phyloP scores from a whole-genome alignment of 2,329 filamentous ascomycete species.

The Ambrosiella cleistominuta region DNA sequence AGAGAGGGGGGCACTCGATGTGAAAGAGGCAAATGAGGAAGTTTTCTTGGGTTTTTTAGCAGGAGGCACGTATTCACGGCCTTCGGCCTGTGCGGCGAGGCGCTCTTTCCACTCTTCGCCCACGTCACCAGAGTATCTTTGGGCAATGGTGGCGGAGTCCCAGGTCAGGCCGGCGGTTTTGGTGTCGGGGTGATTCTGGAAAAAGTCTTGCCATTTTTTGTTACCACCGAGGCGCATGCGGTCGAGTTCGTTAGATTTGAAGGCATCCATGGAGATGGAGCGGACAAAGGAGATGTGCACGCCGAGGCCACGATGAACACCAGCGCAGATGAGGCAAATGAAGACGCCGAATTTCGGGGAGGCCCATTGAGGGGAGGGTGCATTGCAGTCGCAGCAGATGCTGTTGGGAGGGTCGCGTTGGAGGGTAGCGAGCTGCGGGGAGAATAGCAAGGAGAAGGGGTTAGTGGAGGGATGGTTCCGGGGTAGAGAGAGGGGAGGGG shows the following conservation, averaged over 20 bases:
- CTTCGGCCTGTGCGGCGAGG: conserved; percentile 73
- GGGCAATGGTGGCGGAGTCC: conserved; percentile 76
- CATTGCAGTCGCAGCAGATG: conserved; percentile 84
- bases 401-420: conserved; percentile 84
- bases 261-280: conserved; percentile 95
- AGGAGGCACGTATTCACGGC: conserved; percentile 63
- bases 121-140: conserved; percentile 74
- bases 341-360: conserved; percentile 95
- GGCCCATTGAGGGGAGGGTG: conserved; percentile 95
- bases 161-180: conserved; percentile 52
- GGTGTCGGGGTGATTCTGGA: conserved; percentile 53
- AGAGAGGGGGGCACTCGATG: conserved; percentile 20
- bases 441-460: neutral
- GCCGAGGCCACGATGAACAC: conserved; percentile 82
- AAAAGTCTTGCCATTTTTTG: conserved; percentile 71
- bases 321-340: conserved; percentile 92
- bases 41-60: conserved; percentile 33
- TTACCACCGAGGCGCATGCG: conserved; percentile 91
- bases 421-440: conserved; percentile 60
- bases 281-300: conserved; percentile 98
- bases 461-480: conserved; percentile 15
- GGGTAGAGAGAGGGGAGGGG: neutral
- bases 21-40: conserved; percentile 16
- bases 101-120: conserved; percentile 94
- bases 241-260: conserved; percentile 82